These are phyloP conservation scores for Hymenoscyphus salicellus DNA, from an alignment of 2,329 filamentous ascomycete species.

Conservation along the genomic window DNA sequence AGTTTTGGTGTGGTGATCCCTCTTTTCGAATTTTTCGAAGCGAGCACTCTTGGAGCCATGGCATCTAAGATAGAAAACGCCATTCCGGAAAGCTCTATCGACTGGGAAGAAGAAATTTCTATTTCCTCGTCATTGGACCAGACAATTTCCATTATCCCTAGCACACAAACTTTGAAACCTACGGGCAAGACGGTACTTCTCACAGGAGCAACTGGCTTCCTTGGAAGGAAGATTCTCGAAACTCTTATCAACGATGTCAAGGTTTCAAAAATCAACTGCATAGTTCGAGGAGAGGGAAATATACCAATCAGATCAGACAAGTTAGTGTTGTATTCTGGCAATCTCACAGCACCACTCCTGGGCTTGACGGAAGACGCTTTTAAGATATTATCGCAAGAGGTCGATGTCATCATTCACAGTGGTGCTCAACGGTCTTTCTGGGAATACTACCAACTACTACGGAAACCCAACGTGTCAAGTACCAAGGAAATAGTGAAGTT, in stretches of 20 bases:
- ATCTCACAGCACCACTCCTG: conserved; percentile 37
- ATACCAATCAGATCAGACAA: conserved; percentile 5
- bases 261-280: conserved; percentile 41
- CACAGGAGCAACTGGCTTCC: conserved; percentile 42
- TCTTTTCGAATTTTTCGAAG: conserved; percentile 40
- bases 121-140: not conserved
- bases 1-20: conserved; percentile 23
- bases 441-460: conserved; percentile 39
- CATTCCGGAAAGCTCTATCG: not conserved
- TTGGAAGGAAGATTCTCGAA: conserved; percentile 40
- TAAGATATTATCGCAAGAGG: conserved; percentile 31
- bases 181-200: conserved; percentile 27
- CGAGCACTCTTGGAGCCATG: conserved; percentile 41
- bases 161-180: not conserved
- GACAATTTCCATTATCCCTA: not conserved
- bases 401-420: conserved; percentile 51
- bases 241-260: conserved; percentile 34
- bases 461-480: conserved; percentile 36
- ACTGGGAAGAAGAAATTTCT: conserved; percentile 19
- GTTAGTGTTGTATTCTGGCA: conserved; percentile 38
- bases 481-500: conserved; percentile 37
- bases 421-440: conserved; percentile 42
- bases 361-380: conserved; percentile 38
- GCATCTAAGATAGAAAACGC: conserved; percentile 9
- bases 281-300: conserved; percentile 32